phyloP scores from a whole-genome alignment of 2,329 filamentous ascomycete genomes.

The Pseudogymnoascus sp. region DNA sequence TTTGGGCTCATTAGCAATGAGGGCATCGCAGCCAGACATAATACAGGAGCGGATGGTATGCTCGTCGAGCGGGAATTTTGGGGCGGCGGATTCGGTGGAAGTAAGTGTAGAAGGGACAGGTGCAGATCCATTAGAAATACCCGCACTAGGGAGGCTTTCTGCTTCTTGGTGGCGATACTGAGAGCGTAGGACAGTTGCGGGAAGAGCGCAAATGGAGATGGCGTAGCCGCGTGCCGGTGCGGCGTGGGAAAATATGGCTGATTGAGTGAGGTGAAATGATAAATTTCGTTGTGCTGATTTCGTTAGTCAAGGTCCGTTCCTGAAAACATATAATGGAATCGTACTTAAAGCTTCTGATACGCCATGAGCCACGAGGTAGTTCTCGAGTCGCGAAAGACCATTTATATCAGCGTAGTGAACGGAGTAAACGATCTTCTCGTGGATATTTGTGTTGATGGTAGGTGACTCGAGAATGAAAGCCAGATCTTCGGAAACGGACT shows the following conservation, averaged over 20 bases:
- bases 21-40: conserved; percentile 22
- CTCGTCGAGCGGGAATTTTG: conserved; percentile 16
- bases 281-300: conserved; percentile 17
- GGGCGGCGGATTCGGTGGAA: conserved; percentile 17
- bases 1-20: conserved; percentile 44
- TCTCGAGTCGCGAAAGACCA: conserved; percentile 23
- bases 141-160: conserved; percentile 1
- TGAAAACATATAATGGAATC: neutral
- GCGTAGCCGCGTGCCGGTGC: conserved; percentile 21
- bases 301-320: neutral
- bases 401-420: conserved; percentile 23
- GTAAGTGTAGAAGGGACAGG: conserved; percentile 9
- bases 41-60: conserved; percentile 16
- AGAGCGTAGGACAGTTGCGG: conserved; percentile 14
- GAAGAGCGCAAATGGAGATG: conserved; percentile 21
- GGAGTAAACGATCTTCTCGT: conserved; percentile 17
- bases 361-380: conserved; percentile 23
- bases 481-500: conserved; percentile 21
- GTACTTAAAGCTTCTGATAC: conserved; percentile 20
- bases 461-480: conserved; percentile 15
- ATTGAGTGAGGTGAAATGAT: conserved; percentile 19
- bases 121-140: conserved; percentile 10
- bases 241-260: conserved; percentile 18
- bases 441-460: neutral
- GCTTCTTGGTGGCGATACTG: conserved; percentile 14